phyloP scores from a whole-genome alignment of 2,329 filamentous ascomycete genomes.

The Dactylellina cionopaga region DNA sequence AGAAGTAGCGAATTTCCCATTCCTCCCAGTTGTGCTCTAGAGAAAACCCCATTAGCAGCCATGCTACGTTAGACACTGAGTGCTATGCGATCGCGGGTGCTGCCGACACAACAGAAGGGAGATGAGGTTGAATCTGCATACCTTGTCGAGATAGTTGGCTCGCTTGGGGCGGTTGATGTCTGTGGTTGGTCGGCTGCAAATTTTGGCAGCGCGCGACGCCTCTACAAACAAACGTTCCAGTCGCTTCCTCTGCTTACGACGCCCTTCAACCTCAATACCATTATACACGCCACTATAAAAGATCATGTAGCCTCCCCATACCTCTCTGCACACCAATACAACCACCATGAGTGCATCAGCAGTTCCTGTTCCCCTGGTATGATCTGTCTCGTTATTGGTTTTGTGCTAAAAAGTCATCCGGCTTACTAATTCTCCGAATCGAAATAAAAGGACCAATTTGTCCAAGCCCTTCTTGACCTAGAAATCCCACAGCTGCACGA shows the following conservation, averaged over 20 bases:
- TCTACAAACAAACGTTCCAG: slow-evolving; percentile 1
- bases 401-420: too few species aligned
- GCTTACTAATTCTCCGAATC: too few species aligned
- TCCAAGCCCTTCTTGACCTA: slow-evolving; percentile 53
- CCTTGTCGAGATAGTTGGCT: not conserved
- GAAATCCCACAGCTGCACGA: slow-evolving; percentile 55
- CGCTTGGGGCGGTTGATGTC: not conserved
- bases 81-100: too few species aligned
- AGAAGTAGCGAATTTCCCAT: too few species aligned
- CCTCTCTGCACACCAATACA: too few species aligned
- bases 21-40: too few species aligned
- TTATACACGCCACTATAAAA: not conserved
- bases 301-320: too few species aligned
- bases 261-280: too few species aligned
- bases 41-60: not conserved
- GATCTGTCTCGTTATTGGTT: too few species aligned
- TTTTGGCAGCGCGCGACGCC: not conserved
- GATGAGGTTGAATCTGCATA: not conserved
- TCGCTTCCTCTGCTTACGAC: not conserved
- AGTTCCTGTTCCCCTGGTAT: slow-evolving; percentile 55
- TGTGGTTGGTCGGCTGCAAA: not conserved
- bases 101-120: not conserved
- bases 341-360: slow-evolving; percentile 53
- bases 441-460: slow-evolving; percentile 55
- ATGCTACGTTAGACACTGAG: too few species aligned